A percentile compares a stretch with the other conserved stretches of the same genome.
phyloP scores from a whole-genome alignment of 345 rosid genomes.

The Camelina sativa region DNA sequence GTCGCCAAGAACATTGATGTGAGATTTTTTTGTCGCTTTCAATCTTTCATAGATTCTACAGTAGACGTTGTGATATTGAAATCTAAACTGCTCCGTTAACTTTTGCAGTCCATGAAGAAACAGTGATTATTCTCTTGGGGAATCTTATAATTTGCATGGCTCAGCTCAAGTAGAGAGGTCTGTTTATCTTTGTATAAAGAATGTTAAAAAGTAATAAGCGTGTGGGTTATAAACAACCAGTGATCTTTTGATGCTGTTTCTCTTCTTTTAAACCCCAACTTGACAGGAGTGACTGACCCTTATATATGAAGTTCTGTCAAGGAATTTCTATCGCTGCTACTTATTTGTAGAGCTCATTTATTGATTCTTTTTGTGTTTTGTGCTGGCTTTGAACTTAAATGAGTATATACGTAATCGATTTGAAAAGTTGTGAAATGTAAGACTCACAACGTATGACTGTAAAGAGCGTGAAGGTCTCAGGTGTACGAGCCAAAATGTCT shows the following conservation, averaged over 20 bases:
- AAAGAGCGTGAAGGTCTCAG: background rate
- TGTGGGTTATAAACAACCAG: slow-evolving; percentile 3
- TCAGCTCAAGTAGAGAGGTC: slow-evolving; percentile 16
- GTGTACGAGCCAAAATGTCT: background rate
- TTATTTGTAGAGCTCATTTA: background rate
- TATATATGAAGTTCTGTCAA: background rate
- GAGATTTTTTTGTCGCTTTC: background rate
- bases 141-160: background rate
- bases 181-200: slow-evolving; percentile 1
- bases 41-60: background rate
- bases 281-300: background rate
- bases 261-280: no score
- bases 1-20: slow-evolving; percentile 54
- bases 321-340: background rate
- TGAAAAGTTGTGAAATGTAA: background rate
- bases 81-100: background rate
- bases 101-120: slow-evolving; percentile 37
- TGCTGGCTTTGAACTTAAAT: background rate
- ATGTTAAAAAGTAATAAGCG: slow-evolving; percentile 12
- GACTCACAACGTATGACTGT: no score
- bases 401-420: no score
- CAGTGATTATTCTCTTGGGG: background rate
- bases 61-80: background rate
- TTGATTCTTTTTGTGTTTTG: background rate
- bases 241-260: background rate